These are phyloP conservation scores for Septoria petroselini DNA, from an alignment of 2,329 filamentous ascomycete genomes.

Conservation along the genomic window DNA sequence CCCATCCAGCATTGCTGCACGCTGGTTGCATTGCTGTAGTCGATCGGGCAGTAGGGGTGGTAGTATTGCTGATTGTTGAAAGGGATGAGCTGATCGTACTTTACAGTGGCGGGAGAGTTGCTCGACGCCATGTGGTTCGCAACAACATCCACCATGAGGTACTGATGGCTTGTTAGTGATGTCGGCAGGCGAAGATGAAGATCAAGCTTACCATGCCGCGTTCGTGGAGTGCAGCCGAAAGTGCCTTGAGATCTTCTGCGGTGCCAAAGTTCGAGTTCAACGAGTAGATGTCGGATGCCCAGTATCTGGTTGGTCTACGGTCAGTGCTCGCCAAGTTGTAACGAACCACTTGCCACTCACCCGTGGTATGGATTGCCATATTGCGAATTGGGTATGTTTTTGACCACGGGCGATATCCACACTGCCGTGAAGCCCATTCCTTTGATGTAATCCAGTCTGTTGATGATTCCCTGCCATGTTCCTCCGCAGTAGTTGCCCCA, in stretches of 20 bases:
- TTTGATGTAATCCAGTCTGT: slow-evolving; percentile 50
- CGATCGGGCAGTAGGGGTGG: slow-evolving; percentile 49
- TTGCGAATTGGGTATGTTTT: slow-evolving; percentile 39
- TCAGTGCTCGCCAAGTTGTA: not conserved
- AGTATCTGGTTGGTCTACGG: slow-evolving; percentile 16
- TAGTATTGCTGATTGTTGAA: slow-evolving; percentile 50
- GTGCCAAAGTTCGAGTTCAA: slow-evolving; percentile 50
- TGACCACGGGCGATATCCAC: slow-evolving; percentile 43
- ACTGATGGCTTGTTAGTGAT: slow-evolving; percentile 4
- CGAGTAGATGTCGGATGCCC: slow-evolving; percentile 22
- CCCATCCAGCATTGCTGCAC: slow-evolving; percentile 52
- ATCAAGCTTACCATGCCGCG: slow-evolving; percentile 42
- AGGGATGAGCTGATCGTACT: slow-evolving; percentile 39
- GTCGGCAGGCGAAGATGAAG: too few relatives aligned
- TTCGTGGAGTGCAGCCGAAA: slow-evolving; percentile 45
- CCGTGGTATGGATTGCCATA: slow-evolving; percentile 47
- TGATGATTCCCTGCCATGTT: slow-evolving; percentile 46
- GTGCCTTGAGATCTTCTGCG: slow-evolving; percentile 43
- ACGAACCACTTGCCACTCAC: not conserved
- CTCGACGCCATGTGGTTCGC: slow-evolving; percentile 45
- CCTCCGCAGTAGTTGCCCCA: slow-evolving; percentile 47
- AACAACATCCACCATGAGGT: slow-evolving; percentile 51
- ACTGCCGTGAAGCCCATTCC: slow-evolving; percentile 49
- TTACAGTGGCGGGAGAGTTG: slow-evolving; percentile 28
- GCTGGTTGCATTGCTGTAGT: slow-evolving; percentile 51